Evolutionary conservation across 192 early-diverging fungal genomes (phyloP).

Genomic region (Mortierella hygrophila): DNA sequence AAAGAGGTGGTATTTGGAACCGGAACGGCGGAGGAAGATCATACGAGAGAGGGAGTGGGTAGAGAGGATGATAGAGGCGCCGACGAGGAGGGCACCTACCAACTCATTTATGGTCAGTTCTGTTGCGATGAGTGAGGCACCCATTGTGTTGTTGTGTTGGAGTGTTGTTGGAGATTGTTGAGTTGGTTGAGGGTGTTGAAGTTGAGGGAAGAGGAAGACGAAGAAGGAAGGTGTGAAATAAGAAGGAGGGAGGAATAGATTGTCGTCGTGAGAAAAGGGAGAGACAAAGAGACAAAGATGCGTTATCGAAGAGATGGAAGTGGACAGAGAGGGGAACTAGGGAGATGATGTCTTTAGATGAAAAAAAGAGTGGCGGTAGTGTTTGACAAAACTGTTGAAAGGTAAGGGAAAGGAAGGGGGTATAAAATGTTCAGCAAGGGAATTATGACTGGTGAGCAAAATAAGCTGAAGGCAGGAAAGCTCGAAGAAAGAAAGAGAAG

Average conservation of each 20-base stretch:
- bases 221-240: background rate
- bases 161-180: background rate
- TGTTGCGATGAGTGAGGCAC: slow-evolving; percentile 33
- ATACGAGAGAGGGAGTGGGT: slow-evolving; percentile 51
- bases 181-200: background rate
- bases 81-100: slow-evolving; percentile 46
- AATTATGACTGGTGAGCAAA: background rate
- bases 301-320: slow-evolving; percentile 2
- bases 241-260: background rate
- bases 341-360: background rate
- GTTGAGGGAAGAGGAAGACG: background rate
- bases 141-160: slow-evolving; percentile 11
- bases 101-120: slow-evolving; percentile 31
- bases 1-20: slow-evolving; percentile 53
- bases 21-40: slow-evolving; percentile 39
- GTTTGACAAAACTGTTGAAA: background rate
- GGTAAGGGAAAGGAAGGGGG: background rate
- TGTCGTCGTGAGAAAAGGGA: background rate
- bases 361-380: background rate
- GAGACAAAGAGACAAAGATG: background rate
- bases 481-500: background rate
- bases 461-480: background rate
- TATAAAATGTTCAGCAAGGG: background rate
- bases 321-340: background rate
- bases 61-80: slow-evolving; percentile 47